Conservation (phyloP, 805 yeast species). For the Tetrapisispora taiwanensis region DNA sequence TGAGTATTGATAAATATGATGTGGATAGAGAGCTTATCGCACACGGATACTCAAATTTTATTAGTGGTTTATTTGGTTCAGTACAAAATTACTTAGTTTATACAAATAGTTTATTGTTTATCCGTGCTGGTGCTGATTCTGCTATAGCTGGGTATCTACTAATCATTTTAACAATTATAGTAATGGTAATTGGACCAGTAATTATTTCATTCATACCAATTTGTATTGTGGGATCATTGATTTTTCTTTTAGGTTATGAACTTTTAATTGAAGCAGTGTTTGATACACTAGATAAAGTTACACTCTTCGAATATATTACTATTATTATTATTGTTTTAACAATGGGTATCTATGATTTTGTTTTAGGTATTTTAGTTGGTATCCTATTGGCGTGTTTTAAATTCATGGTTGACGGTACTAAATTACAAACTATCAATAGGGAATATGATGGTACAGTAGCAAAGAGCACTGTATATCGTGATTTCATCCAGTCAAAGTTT, state of each 20-base stretch:
- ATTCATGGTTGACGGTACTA: constrained; percentile 89
- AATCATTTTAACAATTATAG: constrained; percentile 67
- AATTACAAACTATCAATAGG: constrained; percentile 70
- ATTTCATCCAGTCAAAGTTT: constrained; percentile 79
- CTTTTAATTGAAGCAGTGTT: constrained; percentile 73
- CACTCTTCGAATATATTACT: constrained; percentile 72
- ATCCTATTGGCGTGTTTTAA: constrained; percentile 84
- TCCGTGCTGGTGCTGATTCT: constrained; percentile 89
- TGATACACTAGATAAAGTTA: constrained; percentile 73
- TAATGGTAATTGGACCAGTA: constrained; percentile 83
- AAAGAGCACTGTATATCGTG: constrained; percentile 84
- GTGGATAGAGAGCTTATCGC: constrained; percentile 91
- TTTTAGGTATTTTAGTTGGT: constrained; percentile 84
- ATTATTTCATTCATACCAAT: constrained; percentile 93
- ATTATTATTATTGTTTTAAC: constrained; percentile 78
- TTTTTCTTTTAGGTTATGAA: constrained; percentile 85
- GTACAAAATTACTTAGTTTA: constrained; percentile 93
- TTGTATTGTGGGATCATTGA: constrained; percentile 89
- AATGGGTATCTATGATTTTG: constrained; percentile 95
- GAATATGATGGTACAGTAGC: constrained; percentile 82
- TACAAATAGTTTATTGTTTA: constrained; percentile 84
- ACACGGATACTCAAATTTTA: constrained; percentile 81
- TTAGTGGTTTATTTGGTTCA: constrained; percentile 77
- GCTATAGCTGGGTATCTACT: constrained; percentile 82
- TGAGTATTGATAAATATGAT: constrained; percentile 71